Evolutionary conservation across 148 eudicot species (phyloP).

Genomic region (Silene conica): DNA sequence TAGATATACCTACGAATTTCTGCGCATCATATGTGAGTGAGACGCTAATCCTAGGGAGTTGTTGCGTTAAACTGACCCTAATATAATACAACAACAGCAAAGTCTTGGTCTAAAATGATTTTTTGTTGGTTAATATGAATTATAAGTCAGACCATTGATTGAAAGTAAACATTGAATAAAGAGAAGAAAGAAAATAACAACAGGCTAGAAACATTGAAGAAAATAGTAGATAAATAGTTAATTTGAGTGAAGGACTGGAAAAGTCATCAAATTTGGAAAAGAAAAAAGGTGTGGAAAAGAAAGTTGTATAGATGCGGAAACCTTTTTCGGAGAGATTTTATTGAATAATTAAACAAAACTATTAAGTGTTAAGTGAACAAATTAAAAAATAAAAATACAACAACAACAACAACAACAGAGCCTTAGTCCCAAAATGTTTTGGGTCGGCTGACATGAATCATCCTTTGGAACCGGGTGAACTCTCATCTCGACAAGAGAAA

Average conservation of each 20-base stretch:
- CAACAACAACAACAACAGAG: no score
- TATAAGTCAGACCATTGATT: neutral
- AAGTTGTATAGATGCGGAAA: neutral
- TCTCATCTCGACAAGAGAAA: no score
- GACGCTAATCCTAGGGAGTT: neutral
- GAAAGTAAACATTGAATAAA: neutral
- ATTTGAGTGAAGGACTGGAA: neutral
- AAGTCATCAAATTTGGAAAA: neutral
- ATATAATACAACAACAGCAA: neutral
- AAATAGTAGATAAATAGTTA: neutral
- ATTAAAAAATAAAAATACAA: no score
- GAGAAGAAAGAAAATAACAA: neutral
- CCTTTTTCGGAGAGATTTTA: neutral
- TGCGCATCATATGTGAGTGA: slow-evolving; percentile 1
- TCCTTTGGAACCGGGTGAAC: no score
- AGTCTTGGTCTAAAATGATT: neutral
- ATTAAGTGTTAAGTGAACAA: neutral
- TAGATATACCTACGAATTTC: neutral
- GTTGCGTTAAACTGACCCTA: neutral
- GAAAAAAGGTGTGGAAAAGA: neutral
- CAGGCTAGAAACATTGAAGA: neutral
- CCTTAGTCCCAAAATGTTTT: no score
- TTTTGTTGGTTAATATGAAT: neutral
- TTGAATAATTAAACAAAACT: neutral
- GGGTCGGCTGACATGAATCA: no score